Evolutionary conservation across 306 rosid species (phyloP).

Genomic region (Fagus crenata): DNA sequence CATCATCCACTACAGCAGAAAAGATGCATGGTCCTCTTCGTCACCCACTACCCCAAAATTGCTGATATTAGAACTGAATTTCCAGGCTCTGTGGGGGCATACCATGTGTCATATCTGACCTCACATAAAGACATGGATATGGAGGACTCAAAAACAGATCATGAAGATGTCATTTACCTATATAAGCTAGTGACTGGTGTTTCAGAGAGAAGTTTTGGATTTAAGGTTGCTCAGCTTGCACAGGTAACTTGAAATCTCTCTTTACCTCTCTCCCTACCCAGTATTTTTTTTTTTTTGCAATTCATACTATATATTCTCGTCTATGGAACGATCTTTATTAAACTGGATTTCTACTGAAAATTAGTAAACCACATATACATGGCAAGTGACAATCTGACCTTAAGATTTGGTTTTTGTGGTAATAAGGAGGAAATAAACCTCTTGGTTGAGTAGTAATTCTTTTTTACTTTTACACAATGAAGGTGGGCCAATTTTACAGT

Average conservation of each 20-base stretch:
- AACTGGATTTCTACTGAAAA: background rate
- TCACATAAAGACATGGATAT: slow-evolving; percentile 37
- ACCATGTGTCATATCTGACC: slow-evolving; percentile 85
- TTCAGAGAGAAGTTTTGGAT: slow-evolving; percentile 84
- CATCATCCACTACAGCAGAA: slow-evolving; percentile 69
- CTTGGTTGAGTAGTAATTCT: slow-evolving; percentile 2
- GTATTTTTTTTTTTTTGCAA: background rate
- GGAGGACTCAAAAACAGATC: slow-evolving; percentile 32
- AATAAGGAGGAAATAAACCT: background rate
- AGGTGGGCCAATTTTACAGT: slow-evolving; percentile 11
- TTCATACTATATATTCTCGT: background rate
- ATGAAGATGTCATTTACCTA: slow-evolving; percentile 71
- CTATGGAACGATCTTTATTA: background rate
- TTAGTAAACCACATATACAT: background rate
- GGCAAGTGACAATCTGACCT: background rate
- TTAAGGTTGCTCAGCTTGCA: slow-evolving; percentile 94
- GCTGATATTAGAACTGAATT: slow-evolving; percentile 62
- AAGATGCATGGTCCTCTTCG: slow-evolving; percentile 80
- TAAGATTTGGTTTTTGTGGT: background rate
- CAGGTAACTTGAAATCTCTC: slow-evolving; percentile 50
- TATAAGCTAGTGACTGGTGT: slow-evolving; percentile 85
- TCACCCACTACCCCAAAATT: slow-evolving; percentile 88
- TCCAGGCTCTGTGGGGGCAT: slow-evolving; percentile 72
- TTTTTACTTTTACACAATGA: slow-evolving; percentile 14
- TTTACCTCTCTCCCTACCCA: slow-evolving; percentile 10